These are phyloP conservation scores for Mariannaea elegans DNA, from an alignment of 2,329 filamentous ascomycete species.

Conservation along the genomic window DNA sequence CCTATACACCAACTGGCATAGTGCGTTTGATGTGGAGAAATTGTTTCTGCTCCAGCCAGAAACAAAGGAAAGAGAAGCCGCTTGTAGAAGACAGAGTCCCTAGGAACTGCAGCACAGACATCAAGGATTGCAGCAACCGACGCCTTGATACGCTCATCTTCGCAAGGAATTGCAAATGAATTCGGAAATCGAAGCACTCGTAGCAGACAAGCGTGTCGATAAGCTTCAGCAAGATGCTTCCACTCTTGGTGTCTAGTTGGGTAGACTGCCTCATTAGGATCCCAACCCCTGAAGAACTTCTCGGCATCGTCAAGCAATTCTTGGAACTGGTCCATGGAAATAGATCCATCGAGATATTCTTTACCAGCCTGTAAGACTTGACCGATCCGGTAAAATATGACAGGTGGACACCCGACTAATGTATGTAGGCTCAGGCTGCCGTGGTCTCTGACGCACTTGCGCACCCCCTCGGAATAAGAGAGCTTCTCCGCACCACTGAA, in stretches of 20 bases:
- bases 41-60: conserved; percentile 37
- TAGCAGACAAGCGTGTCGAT: conserved; percentile 42
- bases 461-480: conserved; percentile 36
- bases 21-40: conserved; percentile 36
- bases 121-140: conserved; percentile 40
- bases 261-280: conserved; percentile 35
- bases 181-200: conserved; percentile 39
- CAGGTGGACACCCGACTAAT: conserved; percentile 39
- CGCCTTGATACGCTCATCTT: conserved; percentile 29
- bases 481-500: conserved; percentile 45
- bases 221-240: conserved; percentile 41
- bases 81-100: conserved; percentile 38
- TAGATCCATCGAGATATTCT: conserved; percentile 7
- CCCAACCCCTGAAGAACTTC: conserved; percentile 38
- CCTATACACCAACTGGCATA: conserved; percentile 36
- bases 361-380: conserved; percentile 37
- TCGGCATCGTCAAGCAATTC: conserved; percentile 29
- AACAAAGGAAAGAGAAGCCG: conserved; percentile 42
- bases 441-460: conserved; percentile 35
- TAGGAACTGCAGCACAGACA: conserved; percentile 32
- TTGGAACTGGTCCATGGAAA: conserved; percentile 22
- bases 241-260: conserved; percentile 40
- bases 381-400: conserved; percentile 37
- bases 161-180: conserved; percentile 36
- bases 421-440: conserved; percentile 37